These are phyloP conservation scores for Penicillium sclerotiorum DNA, from an alignment of 2,329 filamentous ascomycete species.

Conservation along the genomic window DNA sequence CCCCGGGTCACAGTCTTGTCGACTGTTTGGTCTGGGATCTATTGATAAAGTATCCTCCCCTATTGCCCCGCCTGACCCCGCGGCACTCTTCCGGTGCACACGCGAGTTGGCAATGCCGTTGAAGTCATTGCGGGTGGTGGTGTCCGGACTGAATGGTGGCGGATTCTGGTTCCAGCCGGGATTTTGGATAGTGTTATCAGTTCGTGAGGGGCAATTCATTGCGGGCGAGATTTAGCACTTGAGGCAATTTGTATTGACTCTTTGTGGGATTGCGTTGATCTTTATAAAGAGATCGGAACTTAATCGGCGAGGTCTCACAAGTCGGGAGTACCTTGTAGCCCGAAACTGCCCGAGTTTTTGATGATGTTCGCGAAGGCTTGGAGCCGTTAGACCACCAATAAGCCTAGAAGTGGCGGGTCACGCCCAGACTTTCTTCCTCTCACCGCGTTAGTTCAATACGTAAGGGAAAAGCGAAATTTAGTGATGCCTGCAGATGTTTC, in stretches of 20 bases:
- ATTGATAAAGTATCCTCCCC: constrained; percentile 28
- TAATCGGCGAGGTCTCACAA: constrained; percentile 2
- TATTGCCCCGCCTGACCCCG: constrained; percentile 23
- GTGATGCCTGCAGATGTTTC: not conserved
- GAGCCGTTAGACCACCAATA: too few relatives aligned
- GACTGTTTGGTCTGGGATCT: constrained; percentile 23
- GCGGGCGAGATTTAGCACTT: not conserved
- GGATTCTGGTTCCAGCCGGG: constrained; percentile 66
- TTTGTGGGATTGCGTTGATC: too few relatives aligned
- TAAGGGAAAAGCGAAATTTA: not conserved
- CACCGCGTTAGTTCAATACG: not conserved
- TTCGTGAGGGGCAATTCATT: constrained; percentile 69
- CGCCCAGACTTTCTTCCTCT: not conserved
- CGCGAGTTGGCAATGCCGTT: constrained; percentile 63
- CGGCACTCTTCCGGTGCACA: constrained; percentile 47
- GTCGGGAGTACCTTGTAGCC: constrained; percentile 17
- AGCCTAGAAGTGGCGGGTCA: constrained; percentile 1
- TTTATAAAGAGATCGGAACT: too few relatives aligned
- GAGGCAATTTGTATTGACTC: not conserved
- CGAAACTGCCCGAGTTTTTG: constrained; percentile 28
- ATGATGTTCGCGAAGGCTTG: too few relatives aligned
- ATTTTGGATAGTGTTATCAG: constrained; percentile 57
- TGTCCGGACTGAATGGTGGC: constrained; percentile 58
- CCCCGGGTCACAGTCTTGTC: constrained; percentile 24
- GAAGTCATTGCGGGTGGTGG: constrained; percentile 64